Evolutionary conservation across 2,329 filamentous ascomycete genomes (phyloP).

Genomic region (Tothia fuscella): DNA sequence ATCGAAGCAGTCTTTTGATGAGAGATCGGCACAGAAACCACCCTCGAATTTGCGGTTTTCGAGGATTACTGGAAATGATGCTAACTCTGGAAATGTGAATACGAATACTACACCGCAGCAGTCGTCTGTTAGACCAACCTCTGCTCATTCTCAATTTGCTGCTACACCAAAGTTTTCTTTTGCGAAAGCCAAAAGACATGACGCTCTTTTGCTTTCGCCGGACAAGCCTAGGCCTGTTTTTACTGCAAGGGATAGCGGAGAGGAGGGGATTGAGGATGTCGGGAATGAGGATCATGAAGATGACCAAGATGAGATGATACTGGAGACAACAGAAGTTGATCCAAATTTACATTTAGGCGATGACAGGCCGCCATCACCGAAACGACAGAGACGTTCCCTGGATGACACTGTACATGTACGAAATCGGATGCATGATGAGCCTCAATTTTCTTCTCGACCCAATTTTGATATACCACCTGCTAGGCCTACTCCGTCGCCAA

Average conservation of each 20-base stretch:
- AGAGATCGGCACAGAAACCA: slow-evolving; percentile 2
- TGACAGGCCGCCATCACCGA: slow-evolving; percentile 1
- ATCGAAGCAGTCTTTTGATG: too few species aligned
- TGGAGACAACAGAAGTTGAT: background rate
- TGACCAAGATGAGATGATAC: background rate
- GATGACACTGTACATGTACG: too few species aligned
- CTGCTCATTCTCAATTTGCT: slow-evolving; percentile 3
- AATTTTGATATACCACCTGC: too few species aligned
- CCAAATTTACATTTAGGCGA: background rate
- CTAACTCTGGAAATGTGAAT: too few species aligned
- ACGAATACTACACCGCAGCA: too few species aligned
- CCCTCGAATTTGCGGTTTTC: slow-evolving; percentile 1
- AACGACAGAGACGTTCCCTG: slow-evolving; percentile 1
- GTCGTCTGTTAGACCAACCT: background rate
- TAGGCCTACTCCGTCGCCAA: too few species aligned
- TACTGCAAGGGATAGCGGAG: background rate
- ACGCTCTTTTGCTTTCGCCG: background rate
- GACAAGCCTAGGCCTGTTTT: background rate
- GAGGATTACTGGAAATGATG: too few species aligned
- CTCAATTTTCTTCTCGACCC: too few species aligned
- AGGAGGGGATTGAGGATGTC: slow-evolving; percentile 2
- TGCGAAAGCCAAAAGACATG: slow-evolving; percentile 1
- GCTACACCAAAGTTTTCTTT: slow-evolving; percentile 3
- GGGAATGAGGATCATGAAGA: background rate
- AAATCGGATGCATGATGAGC: too few species aligned